A percentile compares a stretch with the other conserved stretches of the same genome.
Conservation (phyloP, 208 protist species). For the Wallacemonas sp. region DNA sequence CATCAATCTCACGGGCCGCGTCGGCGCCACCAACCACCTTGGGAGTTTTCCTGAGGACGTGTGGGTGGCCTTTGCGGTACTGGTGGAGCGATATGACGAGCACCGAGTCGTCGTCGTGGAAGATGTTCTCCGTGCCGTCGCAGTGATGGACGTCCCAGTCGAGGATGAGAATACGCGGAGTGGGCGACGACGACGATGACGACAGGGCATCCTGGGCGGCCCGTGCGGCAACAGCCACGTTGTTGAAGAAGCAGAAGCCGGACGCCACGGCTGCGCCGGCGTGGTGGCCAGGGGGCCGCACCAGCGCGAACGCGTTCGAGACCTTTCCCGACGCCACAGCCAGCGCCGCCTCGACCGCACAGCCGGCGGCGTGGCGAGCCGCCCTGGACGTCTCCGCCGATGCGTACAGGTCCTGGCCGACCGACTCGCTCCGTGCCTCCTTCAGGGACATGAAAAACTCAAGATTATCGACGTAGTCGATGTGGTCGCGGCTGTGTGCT, state of each 20-base stretch:
- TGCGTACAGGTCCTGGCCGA: slow-evolving; percentile 82
- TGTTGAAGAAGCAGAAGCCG: slow-evolving; percentile 94
- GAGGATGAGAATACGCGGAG: slow-evolving; percentile 85
- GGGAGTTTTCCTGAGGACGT: slow-evolving; percentile 61
- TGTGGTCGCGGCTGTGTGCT: slow-evolving; percentile 65
- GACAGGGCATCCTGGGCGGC: slow-evolving; percentile 62
- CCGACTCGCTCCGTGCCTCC: slow-evolving; percentile 24
- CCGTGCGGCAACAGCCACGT: slow-evolving; percentile 88
- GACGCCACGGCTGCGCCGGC: slow-evolving; percentile 43
- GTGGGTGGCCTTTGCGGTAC: slow-evolving; percentile 64
- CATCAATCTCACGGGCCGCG: slow-evolving; percentile 15
- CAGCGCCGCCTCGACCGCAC: slow-evolving; percentile 60
- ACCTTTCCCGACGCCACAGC: slow-evolving; percentile 58
- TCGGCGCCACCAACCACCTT: background rate
- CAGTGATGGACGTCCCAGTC: slow-evolving; percentile 97
- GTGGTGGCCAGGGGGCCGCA: slow-evolving; percentile 92
- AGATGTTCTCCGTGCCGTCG: slow-evolving; percentile 94
- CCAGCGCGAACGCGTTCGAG: slow-evolving; percentile 83
- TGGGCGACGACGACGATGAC: background rate
- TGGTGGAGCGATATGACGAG: slow-evolving; percentile 95
- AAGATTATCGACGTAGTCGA: slow-evolving; percentile 78
- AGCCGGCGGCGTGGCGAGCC: slow-evolving; percentile 70
- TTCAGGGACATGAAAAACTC: slow-evolving; percentile 51
- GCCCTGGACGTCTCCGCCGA: slow-evolving; percentile 60
- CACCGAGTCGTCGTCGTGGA: slow-evolving; percentile 90